These are phyloP conservation scores for Cryptococcus deneoformans DNA, from an alignment of 1,284 basidiomycete species.

Conservation along the genomic window DNA sequence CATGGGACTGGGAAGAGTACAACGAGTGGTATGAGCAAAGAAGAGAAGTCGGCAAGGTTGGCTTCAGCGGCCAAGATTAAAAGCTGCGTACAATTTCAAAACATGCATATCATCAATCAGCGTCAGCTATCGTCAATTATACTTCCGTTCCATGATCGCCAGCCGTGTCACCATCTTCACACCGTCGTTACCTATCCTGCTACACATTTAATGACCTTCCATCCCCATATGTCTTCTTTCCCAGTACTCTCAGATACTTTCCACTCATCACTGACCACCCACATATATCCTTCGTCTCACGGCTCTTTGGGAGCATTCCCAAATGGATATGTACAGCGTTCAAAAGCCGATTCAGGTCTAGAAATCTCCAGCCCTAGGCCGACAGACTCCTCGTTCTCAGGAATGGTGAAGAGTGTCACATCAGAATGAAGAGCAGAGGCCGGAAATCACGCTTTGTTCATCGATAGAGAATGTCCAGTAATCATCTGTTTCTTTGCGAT, in stretches of 20 bases:
- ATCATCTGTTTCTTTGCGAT: background rate
- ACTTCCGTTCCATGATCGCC: background rate
- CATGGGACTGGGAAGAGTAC: constrained; percentile 52
- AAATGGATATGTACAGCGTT: background rate
- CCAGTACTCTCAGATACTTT: background rate
- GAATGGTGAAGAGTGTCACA: background rate
- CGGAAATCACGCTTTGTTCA: background rate
- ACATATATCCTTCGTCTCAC: background rate
- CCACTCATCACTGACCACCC: background rate
- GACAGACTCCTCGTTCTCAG: background rate
- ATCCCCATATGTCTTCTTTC: background rate
- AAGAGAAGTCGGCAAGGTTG: constrained; percentile 20
- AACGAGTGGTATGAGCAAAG: constrained; percentile 80
- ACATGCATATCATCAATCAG: too few species aligned
- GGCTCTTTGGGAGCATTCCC: background rate
- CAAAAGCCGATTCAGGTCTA: constrained; percentile 2
- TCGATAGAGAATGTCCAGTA: background rate
- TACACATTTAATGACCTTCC: background rate
- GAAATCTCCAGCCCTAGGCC: background rate
- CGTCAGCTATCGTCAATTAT: too few species aligned
- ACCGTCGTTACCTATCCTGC: background rate
- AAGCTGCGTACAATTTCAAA: too few species aligned
- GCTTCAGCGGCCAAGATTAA: too few species aligned
- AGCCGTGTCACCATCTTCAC: background rate
- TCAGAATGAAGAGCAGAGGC: background rate